Evolutionary conservation across 2,329 filamentous ascomycete genomes (phyloP), one percentile per base, ranked within the genome.

Genomic region (Trichoderma harzianum): DNA sequence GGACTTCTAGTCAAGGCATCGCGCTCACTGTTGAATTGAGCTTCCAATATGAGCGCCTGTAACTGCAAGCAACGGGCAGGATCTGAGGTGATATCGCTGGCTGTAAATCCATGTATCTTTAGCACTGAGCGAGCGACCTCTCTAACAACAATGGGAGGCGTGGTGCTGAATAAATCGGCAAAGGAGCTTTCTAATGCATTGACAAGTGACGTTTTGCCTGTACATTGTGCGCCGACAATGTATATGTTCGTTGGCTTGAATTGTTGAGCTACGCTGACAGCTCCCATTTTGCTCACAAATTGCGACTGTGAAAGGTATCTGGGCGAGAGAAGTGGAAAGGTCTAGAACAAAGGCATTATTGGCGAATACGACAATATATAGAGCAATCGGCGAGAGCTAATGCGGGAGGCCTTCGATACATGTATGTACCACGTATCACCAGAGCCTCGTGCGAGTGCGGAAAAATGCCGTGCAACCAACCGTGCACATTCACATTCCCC

Each of bases 161-260:
- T 69, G 18, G 53, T 69, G 4, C 61, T 21, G 18, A 74, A 73
- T 70, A 24, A 16, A 11, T 51, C 7, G 10, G 72, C 61, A 67
- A 82, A 76, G 10, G 75, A 72, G 0, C 32, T 67, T 28, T 76
- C 75, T 2, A 85, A 76, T 1, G 78, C 78, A 47, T 79, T 77
- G 69, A 82, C 78, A 1, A 86, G 77, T 0, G 84, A 85, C 1
- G 82, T 84, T 73, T 85, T 85, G 47, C 84, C 84, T 1, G 83
- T 85, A 58, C 79, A 84, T 60, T 84, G 83, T 3, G 84, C 80
- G 3, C 84, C 83, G 34, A 84, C 77, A 47, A 85, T 80, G 75
- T 84, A 85, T 36, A 85, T 79, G 47, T 64, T 72, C 47, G 65
- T 72, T 24, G n/a, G 60, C 12, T 32, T 7, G 12, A 57, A 43